Conservation (phyloP, 345 rosid species). For the Microcos paniculata region DNA sequence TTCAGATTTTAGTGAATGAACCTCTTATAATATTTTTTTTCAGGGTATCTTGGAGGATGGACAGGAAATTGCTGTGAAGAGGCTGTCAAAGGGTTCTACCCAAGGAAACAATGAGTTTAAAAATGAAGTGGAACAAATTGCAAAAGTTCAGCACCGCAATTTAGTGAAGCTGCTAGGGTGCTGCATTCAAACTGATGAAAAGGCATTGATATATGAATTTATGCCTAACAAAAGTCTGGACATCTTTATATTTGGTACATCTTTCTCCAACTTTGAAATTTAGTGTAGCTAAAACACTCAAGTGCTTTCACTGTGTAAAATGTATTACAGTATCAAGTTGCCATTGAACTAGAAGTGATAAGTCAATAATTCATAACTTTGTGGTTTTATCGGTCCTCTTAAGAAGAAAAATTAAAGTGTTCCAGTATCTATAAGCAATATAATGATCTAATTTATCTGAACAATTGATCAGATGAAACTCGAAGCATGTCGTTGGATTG, state of each 20-base stretch:
- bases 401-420: background rate
- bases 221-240: constrained; percentile 15
- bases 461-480: constrained; percentile 14
- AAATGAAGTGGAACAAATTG: constrained; percentile 14
- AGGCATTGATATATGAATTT: constrained; percentile 12
- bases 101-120: constrained; percentile 12
- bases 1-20: background rate
- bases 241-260: constrained; percentile 9
- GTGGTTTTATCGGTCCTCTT: background rate
- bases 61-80: constrained; percentile 5
- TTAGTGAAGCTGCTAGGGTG: constrained; percentile 18
- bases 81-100: background rate
- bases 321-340: too few species aligned
- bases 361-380: background rate
- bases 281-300: background rate
- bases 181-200: constrained; percentile 11
- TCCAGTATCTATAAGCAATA: background rate
- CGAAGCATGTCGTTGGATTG: constrained; percentile 24
- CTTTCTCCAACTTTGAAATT: background rate
- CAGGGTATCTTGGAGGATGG: constrained; percentile 3
- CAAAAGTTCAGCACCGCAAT: constrained; percentile 20
- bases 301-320: background rate
- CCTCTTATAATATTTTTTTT: background rate
- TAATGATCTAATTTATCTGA: constrained; percentile 4
- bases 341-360: background rate